Evolutionary conservation across 768 basidiomycete species (phyloP).

Genomic region (Inosperma sp.): DNA sequence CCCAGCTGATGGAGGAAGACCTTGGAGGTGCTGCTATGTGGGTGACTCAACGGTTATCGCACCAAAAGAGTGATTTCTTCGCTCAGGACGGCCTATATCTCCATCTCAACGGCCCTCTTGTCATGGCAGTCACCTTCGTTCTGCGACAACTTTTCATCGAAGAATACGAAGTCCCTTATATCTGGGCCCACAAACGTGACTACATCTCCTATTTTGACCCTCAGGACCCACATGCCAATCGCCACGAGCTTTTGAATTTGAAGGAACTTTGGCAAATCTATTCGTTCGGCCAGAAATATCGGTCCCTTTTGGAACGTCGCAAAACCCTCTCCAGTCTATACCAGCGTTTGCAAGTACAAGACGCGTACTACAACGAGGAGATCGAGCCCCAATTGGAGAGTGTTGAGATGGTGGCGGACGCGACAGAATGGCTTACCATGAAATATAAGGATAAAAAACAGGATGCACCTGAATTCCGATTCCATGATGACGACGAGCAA

Average conservation of each 20-base stretch:
- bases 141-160: conserved; percentile 82
- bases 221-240: conserved; percentile 48
- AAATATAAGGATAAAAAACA: conserved; percentile 76
- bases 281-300: conserved; percentile 82
- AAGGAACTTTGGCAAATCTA: conserved; percentile 91
- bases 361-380: conserved; percentile 73
- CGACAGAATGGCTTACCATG: conserved; percentile 85
- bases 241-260: conserved; percentile 66
- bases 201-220: conserved; percentile 81
- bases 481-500: conserved; percentile 65
- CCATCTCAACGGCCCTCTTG: conserved; percentile 60
- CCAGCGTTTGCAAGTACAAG: conserved; percentile 58
- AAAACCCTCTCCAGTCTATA: conserved; percentile 60
- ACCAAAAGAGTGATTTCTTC: conserved; percentile 71
- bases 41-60: conserved; percentile 78
- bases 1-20: conserved; percentile 65
- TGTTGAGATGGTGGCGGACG: conserved; percentile 86
- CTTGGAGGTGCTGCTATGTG: conserved; percentile 80
- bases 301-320: conserved; percentile 76
- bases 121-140: conserved; percentile 73
- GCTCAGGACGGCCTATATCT: conserved; percentile 55
- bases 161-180: conserved; percentile 90
- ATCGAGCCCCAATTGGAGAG: conserved; percentile 65
- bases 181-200: conserved; percentile 92
- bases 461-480: conserved; percentile 53